Evolutionary conservation across 108 stramenopile species (phyloP), one percentile per base, ranked within the genome.

Genomic region (Stephanodiscus triporus): DNA sequence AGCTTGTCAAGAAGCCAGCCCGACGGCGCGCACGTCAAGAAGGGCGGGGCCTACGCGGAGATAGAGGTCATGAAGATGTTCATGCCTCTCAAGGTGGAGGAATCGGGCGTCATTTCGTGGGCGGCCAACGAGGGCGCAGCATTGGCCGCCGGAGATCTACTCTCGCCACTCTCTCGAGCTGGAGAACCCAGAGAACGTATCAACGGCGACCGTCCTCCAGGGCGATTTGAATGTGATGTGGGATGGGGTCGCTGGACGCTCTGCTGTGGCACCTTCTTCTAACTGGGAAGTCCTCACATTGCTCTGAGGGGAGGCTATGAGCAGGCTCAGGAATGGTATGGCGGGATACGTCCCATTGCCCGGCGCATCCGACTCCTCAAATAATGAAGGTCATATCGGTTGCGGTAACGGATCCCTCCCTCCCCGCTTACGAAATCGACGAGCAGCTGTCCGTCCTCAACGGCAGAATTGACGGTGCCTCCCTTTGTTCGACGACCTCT

Each of bases 1-100:
- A 99, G 82, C 86, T 99, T 24, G 95, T 96, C 59, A 95, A 97
- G 80, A 91, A 89, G 74, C 88, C 98, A 97, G 45, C 85, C 91
- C 2, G 96, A 98, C 66, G 97, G 97, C 17, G 77, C 95, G 16
- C 89, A 88, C 48, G 87, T 97, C 7, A 88, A 89, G 65, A 94
- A 95, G 75, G 96, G 97, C 0, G 87, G 93, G 53, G 76, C 88
- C 6, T 99, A 97, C 68, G 96, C 91, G 38, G 98, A 99, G 84
- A 94, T 99, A 32, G 98, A 99, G 81, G 99, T 98, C 23, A 99
- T 99, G 99, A 99, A 99, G 80, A 99, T 99, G 99, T 98, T 97
- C 89, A 96, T 99, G 97, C 97, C 97, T n/a, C 91, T 99, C 22
- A 86, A 85, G 69, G 98, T 97, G 0, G 95, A 89, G 55, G 99